Conservation (phyloP, 2,329 filamentous ascomycete genomes). For the Rugonectria rugulosa region DNA sequence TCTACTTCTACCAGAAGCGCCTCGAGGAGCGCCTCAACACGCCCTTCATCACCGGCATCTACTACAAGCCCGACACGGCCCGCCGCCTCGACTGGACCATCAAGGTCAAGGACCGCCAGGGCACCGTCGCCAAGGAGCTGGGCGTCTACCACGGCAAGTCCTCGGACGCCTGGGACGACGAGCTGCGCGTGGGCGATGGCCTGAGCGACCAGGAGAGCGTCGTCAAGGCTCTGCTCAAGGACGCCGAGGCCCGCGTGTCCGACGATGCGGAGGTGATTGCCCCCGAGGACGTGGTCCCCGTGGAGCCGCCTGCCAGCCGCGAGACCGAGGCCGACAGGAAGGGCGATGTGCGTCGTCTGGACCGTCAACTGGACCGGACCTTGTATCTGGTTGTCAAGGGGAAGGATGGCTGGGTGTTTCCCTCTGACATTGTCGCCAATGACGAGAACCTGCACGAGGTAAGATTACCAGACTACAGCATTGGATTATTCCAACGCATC, state of each 20-base stretch:
- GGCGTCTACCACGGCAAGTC: slow-evolving; percentile 80
- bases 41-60: slow-evolving; percentile 90
- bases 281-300: slow-evolving; percentile 66
- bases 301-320: slow-evolving; percentile 75
- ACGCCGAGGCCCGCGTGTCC: slow-evolving; percentile 72
- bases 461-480: slow-evolving; percentile 43
- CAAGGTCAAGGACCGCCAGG: slow-evolving; percentile 76
- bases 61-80: slow-evolving; percentile 91
- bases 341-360: slow-evolving; percentile 79
- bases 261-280: slow-evolving; percentile 67
- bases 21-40: slow-evolving; percentile 91
- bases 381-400: slow-evolving; percentile 87
- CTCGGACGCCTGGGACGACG: slow-evolving; percentile 86
- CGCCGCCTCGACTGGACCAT: slow-evolving; percentile 88
- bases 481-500: no score
- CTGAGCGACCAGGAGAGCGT: slow-evolving; percentile 70
- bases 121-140: slow-evolving; percentile 82
- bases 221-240: slow-evolving; percentile 74
- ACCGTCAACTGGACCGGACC: slow-evolving; percentile 80
- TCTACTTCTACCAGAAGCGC: slow-evolving; percentile 96
- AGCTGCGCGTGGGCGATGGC: slow-evolving; percentile 77
- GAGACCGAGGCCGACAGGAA: slow-evolving; percentile 79
- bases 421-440: slow-evolving; percentile 71
- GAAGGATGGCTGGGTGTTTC: slow-evolving; percentile 83
- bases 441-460: slow-evolving; percentile 86